Base-by-base conservation (phyloP, 345 rosid genomes). In the Toxicodendron radicans region DNA sequence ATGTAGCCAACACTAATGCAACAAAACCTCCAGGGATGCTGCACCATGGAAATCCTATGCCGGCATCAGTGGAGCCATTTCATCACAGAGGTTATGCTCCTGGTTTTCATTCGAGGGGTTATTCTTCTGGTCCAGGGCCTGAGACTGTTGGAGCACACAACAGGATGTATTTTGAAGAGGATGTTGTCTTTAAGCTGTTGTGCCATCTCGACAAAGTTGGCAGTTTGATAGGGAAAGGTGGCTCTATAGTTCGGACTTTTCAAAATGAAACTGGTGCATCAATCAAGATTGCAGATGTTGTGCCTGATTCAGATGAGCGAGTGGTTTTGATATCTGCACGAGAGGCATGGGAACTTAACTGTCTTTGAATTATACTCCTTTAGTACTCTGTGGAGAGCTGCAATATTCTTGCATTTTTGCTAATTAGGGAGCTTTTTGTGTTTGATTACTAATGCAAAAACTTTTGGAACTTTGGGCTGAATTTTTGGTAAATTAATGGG, bases 201-300 rank as follows among this genome's bases (percentile, higher is more conserved):
- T 91, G 94, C 76, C 92, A 87, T 41, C 88, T 75, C 76, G 94
- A 88, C 74, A 91, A 88, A 82, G 92, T 91, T 74, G 94, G 94
- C 35, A 85, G 89, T 72, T 81, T 89, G 88, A 91, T 91, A 60
- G 97, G 97, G 76, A 91, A 88, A 80, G 94, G 94, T 63, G 97
- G 97, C 69, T 84, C 86, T 38, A 83, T 87, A 46, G 76, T 91
- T 66, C 78, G 87, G 35, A 83, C 81, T 59, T 13, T 91, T 83
- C 90, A 91, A 69, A 82, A 84, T 69, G 97, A 91, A 67, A 91
- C 94, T 13, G 97, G 97, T 30, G 92, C 97, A 0, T 77, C 80
- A 32, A 90, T 91, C 77, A 89, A 90, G 81, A 85, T 91, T 7
- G 85, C 85, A 18, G 92, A 91, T 78, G 79, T 80, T 27, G 58